Evolutionary conservation across 2,329 filamentous ascomycete species (phyloP), one percentile per base, ranked within the genome.

Genomic region (Ceratocystis colombiana): DNA sequence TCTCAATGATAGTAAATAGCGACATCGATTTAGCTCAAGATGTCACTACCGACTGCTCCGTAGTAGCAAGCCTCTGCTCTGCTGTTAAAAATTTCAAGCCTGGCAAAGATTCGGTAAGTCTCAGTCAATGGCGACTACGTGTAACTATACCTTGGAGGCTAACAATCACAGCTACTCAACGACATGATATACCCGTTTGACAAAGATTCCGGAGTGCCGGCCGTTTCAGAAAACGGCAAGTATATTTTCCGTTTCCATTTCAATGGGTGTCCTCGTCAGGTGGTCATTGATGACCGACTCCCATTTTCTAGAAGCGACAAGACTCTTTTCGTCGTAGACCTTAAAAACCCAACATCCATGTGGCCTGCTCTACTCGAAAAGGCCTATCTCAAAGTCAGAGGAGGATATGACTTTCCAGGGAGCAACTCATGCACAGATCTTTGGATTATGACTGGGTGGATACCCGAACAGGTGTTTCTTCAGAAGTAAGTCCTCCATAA

Each of bases 401-500:
- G 94, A 33, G 94, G 94, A 44, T 99, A 99, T 74, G 92, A 99
- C 72, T 99, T 99, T 70, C 93, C 94, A 0, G 94, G 94, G 6
- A 97, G 94, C 72, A 97, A 97, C 74, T 97, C 93, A 0, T 92
- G 90, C 10, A 97, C 93, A 1, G 94, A 99, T 75, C 77, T 99
- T 3, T 96, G 90, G 84, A 88, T 95, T 1, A 76, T 99, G 65
- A 96, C 89, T 0, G 93, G 94, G 37, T 99, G 94, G 94, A 91
- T 99, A 62, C 94, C 94, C 0, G 92, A 99, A 75, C 94, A 99
- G 74, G 79, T 97, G 1, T 96, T 96, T 71, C 79, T 97, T 1
- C 91, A 96, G 72, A 86, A 82, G 84, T 84, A 75, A 70, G 74
- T 70, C 1, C 37, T 30, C 45, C 7, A 5, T 28, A 28, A 7